Evolutionary conservation across 164 flowering plant species (phyloP), one percentile per base, ranked within the genome.

Genomic region (Hamamelis virginiana): DNA sequence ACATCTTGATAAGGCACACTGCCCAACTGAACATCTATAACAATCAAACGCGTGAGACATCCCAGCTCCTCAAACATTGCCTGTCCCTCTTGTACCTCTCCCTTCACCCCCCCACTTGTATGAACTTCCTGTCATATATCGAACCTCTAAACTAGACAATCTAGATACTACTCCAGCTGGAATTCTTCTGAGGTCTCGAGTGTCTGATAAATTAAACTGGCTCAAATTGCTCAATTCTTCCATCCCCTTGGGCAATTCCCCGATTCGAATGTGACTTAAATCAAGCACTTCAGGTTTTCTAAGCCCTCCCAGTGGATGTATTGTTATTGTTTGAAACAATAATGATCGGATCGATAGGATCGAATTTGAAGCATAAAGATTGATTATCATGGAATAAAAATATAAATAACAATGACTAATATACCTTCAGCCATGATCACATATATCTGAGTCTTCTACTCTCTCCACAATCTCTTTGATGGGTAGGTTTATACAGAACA

Each of bases 171-270:
- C 65, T 44, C 69, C 70, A n/a, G 55, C 47, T 33, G 21, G 59
- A 23, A 77, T 59, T 1, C 5, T 43, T 12, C 66, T 50, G 1
- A 77, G 62, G 15, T 61, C 23, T 19, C 51, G 55, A 14, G 80
- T 77, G 16, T 55, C 41, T 8, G 76, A 69, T 8, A 77, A 62
- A 50, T 77, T 43, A 3, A 76, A 33, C 8, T 62, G 50, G 55
- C 67, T 76, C 19, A 76, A 55, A 21, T 65, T 45, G 50, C 57
- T 66, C 43, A 77, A 41, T 16, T 62, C 58, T 21, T 50, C 74
- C 41, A 77, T 43, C 8, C 69, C 80, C 53, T 25, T 13, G 3
- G 80, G 80, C 58, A 73, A 28, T 44, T 77, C 74, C 51, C 46
- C 62, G 8, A 77, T 47, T 15, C 43, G 68, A 33, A 76, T 73